Conservation (phyloP, 148 eudicot genomes). For the Silene uniflora region DNA sequence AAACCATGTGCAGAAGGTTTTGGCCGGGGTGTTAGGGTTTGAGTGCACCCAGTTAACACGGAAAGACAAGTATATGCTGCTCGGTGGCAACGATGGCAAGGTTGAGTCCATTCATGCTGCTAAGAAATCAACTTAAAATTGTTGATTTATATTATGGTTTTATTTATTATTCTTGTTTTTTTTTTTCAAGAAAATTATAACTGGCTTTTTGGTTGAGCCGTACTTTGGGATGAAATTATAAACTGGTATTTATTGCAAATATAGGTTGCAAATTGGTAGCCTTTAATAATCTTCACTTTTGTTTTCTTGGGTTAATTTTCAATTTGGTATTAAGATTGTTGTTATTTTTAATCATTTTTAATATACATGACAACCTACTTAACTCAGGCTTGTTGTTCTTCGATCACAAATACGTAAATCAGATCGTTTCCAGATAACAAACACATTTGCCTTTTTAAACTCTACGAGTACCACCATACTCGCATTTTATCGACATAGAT, state of each 20-base stretch:
- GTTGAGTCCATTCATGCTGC: conserved; percentile 77
- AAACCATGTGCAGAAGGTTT: conserved; percentile 83
- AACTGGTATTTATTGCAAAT: conserved; percentile 11
- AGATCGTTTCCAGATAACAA: no score
- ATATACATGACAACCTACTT: no score
- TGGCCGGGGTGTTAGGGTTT: conserved; percentile 80
- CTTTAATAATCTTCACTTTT: conserved; percentile 8
- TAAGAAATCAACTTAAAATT: conserved; percentile 29
- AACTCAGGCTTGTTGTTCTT: no score
- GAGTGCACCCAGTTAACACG: conserved; percentile 92
- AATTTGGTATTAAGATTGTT: neutral
- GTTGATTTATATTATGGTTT: neutral
- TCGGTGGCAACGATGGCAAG: conserved; percentile 95
- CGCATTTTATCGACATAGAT: no score
- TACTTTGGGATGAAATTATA: conserved; percentile 7
- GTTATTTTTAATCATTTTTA: no score
- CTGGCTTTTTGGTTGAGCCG: conserved; percentile 2
- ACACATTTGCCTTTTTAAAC: no score
- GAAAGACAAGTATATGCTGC: conserved; percentile 90
- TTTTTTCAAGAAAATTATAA: neutral
- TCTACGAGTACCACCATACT: no score
- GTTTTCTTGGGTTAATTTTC: neutral
- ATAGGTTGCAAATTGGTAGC: conserved; percentile 20
- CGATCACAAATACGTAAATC: no score
- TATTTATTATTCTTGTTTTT: neutral